Base-by-base conservation (phyloP, 495 filamentous ascomycete species). In the Aeminium ludgeri region DNA sequence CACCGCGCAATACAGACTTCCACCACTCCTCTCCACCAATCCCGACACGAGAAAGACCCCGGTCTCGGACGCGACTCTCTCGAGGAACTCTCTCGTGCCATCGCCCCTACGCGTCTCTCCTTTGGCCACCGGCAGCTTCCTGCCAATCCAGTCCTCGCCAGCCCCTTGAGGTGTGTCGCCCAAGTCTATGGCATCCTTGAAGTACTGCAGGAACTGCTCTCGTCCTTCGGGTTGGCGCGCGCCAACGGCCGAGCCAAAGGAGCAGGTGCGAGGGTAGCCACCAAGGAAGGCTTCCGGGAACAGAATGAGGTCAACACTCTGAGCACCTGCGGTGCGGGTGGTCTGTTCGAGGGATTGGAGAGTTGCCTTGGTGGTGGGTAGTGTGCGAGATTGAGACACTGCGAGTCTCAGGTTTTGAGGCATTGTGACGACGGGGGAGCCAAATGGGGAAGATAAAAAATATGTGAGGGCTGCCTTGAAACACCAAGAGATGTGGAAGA, bases 231-330 rank as follows among this genome's bases (percentile, higher is more conserved):
- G 60, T 1, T 67, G 65, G 5, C 87, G 75, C 2, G 64, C 62
- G 0, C 87, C 87, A 8, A 94, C 69, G 0, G 71, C 65, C 20
- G 72, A 69, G 10, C 84, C 86, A 49, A 94, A 94, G 34, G 63
- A 62, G 43, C 74, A 76, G n/a, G 79, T 80, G 17, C 87, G 78
- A 11, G 87, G 87, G 52, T 96, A 96, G 7, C 87, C 87, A 15
- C 87, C 87, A 0, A 96, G 68, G 56, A 83, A 95, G 19, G 87
- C 87, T 63, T 96, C 87, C 0, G 87, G 87, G 50, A 94, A 89
- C 31, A 95, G 73, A 13, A 96, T 61, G 37, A 96, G 68, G 53
- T 87, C 69, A 19, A 81, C 69, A 20, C 69, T 66, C n/a, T 62
- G 54, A 1, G 41, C 39, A 0, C 67, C 63, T 3, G 79, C 80